These are phyloP conservation scores for Rhipidocladum racemiflorum DNA, from an alignment of 176 grass and related monocot species.

Conservation along the genomic window DNA sequence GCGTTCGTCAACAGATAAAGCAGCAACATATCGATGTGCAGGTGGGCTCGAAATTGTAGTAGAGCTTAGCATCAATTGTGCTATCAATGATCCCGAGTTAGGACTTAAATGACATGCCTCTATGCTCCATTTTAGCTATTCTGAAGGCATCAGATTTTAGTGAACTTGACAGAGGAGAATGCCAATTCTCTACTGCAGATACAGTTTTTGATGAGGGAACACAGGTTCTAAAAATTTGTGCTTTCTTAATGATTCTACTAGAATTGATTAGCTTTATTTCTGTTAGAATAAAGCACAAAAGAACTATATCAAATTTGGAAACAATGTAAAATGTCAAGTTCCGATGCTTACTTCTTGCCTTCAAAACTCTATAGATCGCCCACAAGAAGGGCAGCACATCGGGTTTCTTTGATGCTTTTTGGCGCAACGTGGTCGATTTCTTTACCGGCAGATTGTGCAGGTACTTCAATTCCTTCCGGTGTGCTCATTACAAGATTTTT, in stretches of 20 bases:
- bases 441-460: slow-evolving; percentile 65
- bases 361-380: background rate
- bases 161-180: slow-evolving; percentile 67
- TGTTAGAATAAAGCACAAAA: background rate
- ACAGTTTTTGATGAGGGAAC: slow-evolving; percentile 82
- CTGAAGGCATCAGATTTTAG: slow-evolving; percentile 76
- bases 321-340: background rate
- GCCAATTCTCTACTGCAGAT: slow-evolving; percentile 58
- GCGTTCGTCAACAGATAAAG: slow-evolving; percentile 58
- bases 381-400: slow-evolving; percentile 30
- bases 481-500: background rate
- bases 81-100: background rate
- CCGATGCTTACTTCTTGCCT: background rate
- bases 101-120: background rate
- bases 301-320: background rate
- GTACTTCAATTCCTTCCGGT: slow-evolving; percentile 20
- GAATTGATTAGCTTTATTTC: background rate
- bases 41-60: slow-evolving; percentile 37
- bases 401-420: slow-evolving; percentile 39
- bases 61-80: no score
- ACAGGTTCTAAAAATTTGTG: slow-evolving; percentile 49
- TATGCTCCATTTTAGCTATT: slow-evolving; percentile 63
- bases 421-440: slow-evolving; percentile 38
- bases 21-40: slow-evolving; percentile 60
- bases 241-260: background rate